Percentiles rank a stretch among this genome's conserved stretches.
Evolutionary conservation across 352 stramenopile species (phyloP).

Genomic region (Thraustochytrium sp.): DNA sequence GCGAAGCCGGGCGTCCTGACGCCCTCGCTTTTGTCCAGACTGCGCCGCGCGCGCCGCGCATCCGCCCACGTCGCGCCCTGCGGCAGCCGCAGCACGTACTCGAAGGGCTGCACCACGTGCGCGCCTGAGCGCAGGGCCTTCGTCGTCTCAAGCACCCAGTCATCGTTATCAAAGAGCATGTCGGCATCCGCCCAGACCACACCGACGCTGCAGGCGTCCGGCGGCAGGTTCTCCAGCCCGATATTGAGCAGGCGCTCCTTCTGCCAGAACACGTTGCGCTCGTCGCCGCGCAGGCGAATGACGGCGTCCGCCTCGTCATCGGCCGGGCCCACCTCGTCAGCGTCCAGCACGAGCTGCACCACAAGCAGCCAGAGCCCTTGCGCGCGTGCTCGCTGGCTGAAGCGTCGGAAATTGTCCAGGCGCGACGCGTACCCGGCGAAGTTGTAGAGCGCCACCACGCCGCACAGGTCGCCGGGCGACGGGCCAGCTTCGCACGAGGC

Average conservation of each 20-base stretch:
- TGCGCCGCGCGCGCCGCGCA: background rate
- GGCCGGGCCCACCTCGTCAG: background rate
- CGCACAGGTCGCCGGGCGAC: background rate
- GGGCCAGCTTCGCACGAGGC: background rate
- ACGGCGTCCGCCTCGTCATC: background rate
- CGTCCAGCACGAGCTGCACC: background rate
- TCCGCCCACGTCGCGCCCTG: background rate
- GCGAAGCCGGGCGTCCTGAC: background rate
- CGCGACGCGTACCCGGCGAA: background rate
- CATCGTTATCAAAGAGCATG: background rate
- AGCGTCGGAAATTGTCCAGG: background rate
- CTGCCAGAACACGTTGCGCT: background rate
- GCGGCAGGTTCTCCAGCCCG: background rate
- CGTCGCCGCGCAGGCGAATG: background rate
- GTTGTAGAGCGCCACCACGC: slow-evolving; percentile 22
- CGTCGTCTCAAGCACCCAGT: background rate
- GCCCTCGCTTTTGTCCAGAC: background rate
- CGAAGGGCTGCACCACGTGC: slow-evolving; percentile 6
- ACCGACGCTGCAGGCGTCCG: background rate
- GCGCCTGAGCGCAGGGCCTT: background rate
- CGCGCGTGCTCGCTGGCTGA: background rate
- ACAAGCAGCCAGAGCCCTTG: slow-evolving; percentile 13
- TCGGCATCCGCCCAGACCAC: slow-evolving; percentile 35
- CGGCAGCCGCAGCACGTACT: slow-evolving; percentile 10
- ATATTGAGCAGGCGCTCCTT: slow-evolving; percentile 36